phyloP scores from a whole-genome alignment of 2,329 filamentous ascomycete species.

The Alternaria longipes region DNA sequence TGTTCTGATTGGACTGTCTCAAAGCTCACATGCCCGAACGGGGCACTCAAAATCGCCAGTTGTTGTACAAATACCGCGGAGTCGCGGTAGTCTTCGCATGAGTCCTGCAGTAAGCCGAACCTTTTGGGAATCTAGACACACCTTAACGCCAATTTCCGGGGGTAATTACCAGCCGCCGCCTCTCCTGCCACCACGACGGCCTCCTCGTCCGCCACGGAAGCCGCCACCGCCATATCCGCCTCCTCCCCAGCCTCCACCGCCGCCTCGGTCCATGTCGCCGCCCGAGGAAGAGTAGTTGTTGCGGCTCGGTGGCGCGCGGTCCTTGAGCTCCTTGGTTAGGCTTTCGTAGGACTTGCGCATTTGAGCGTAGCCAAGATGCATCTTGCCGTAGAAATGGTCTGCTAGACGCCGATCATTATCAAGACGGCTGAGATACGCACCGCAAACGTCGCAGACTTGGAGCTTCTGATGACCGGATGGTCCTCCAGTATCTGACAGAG shows the following conservation, averaged over 20 bases:
- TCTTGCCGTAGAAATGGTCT: slow-evolving; percentile 99
- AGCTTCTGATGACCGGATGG: slow-evolving; percentile 96
- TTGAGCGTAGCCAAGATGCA: slow-evolving; percentile 97
- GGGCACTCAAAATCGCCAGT: slow-evolving; percentile 21
- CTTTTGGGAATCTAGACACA: slow-evolving; percentile 47
- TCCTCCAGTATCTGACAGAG: slow-evolving; percentile 88
- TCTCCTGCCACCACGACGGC: slow-evolving; percentile 37
- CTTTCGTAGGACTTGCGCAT: slow-evolving; percentile 93
- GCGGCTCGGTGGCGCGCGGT: slow-evolving; percentile 67
- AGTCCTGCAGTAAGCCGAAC: slow-evolving; percentile 46
- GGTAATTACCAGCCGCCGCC: slow-evolving; percentile 43
- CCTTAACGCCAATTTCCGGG: slow-evolving; percentile 44
- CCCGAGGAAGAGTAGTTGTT: slow-evolving; percentile 33
- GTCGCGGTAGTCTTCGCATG: slow-evolving; percentile 29
- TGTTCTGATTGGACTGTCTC: slow-evolving; percentile 42
- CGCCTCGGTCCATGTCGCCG: slow-evolving; percentile 40
- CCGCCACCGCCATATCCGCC: slow-evolving; percentile 39
- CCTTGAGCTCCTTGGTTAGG: slow-evolving; percentile 87
- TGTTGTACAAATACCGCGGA: slow-evolving; percentile 40
- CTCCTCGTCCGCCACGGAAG: slow-evolving; percentile 32
- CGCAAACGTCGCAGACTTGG: slow-evolving; percentile 98
- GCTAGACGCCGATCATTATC: slow-evolving; percentile 94
- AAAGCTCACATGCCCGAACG: slow-evolving; percentile 25
- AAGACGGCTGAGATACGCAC: slow-evolving; percentile 88
- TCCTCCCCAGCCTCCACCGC: slow-evolving; percentile 36